Evolutionary conservation across 1,284 basidiomycete species (phyloP), one percentile per base, ranked within the genome.

Genomic region (Ceratobasidium sp.): DNA sequence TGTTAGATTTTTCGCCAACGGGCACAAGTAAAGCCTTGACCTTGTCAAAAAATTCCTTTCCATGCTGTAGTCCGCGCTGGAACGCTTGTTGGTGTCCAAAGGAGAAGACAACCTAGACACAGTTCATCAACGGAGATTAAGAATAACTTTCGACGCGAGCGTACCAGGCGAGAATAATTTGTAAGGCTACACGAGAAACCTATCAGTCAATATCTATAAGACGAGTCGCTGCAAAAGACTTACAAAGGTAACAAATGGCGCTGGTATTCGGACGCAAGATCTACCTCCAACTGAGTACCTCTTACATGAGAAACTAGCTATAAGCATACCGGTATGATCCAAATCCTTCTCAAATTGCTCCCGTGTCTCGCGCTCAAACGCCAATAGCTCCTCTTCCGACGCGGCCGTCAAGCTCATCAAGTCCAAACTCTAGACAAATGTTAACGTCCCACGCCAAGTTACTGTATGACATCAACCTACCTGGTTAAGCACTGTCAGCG

Each of bases 21-120:
- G 4, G 10, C 3, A 31, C 11, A 23, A 13, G 35, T 54, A 45
- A 68, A 35, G 58, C 54, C 77, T 82, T n/a, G 71, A 91, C 92
- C 86, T 90, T 92, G 65, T 86, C 88, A 78, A 94, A 89, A 81
- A 92, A 92, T 23, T 92, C 81, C 39, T 89, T 84, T 81, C 93
- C 92, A 0, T 86, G 86, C 0, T 86, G 82, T 78, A 90, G 86
- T 0, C 92, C 92, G 7, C 90, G 87, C 79, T 90, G 88, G 82
- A 90, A 93, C 0, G 92, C 92, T 79, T 94, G 90, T 80, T 94
- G 93, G 84, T 94, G 94, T 2, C 92, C 93, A 80, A 94, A 94
- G 0, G 93, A 94, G 81, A 89, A 93, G 91, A 94, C 93, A 54
- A 94, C 69, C 69, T 74, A n/a, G 23, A 23, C 7, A 28, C 15